Percentiles rank a stretch among this genome's conserved stretches.
Conservation (phyloP, 108 stramenopile genomes). For the Chaetoceros muelleri region DNA sequence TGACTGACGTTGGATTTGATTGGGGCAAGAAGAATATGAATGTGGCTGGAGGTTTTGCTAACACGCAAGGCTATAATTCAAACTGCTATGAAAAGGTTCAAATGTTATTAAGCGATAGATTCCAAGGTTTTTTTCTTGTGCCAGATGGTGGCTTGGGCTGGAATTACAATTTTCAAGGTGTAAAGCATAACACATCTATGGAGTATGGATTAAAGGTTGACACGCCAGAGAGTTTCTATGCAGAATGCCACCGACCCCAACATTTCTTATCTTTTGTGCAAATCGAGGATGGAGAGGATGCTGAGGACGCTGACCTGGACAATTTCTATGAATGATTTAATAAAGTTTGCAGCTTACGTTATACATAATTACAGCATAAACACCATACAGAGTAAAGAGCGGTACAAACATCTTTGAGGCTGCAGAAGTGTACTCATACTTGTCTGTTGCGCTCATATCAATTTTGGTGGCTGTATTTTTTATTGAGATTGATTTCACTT, state of each 20-base stretch:
- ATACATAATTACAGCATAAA: too few species aligned
- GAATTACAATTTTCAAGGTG: constrained; percentile 99
- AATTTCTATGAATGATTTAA: constrained; percentile 59
- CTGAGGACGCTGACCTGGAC: constrained; percentile 86
- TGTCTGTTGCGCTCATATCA: too few species aligned
- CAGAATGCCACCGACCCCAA: constrained; percentile 93
- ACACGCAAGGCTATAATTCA: constrained; percentile 87
- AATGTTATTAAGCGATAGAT: constrained; percentile 94
- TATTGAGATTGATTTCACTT: too few species aligned
- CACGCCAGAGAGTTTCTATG: constrained; percentile 86
- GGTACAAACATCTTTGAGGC: too few species aligned
- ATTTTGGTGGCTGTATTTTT: too few species aligned
- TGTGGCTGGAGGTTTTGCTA: constrained; percentile 75
- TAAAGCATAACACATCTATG: constrained; percentile 88
- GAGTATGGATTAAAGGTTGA: constrained; percentile 87
- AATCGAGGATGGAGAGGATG: constrained; percentile 85
- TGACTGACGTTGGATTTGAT: constrained; percentile 86
- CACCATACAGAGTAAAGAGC: too few species aligned
- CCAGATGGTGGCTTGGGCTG: constrained; percentile 88
- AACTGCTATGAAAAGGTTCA: constrained; percentile 97
- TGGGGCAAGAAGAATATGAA: constrained; percentile 95
- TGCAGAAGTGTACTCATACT: too few species aligned
- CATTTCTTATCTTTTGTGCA: constrained; percentile 97
- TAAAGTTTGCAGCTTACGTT: too few species aligned
- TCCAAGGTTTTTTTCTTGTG: constrained; percentile 97